Evolutionary conservation across 2,329 filamentous ascomycete genomes (phyloP).

Genomic region (Seiridium unicorne): DNA sequence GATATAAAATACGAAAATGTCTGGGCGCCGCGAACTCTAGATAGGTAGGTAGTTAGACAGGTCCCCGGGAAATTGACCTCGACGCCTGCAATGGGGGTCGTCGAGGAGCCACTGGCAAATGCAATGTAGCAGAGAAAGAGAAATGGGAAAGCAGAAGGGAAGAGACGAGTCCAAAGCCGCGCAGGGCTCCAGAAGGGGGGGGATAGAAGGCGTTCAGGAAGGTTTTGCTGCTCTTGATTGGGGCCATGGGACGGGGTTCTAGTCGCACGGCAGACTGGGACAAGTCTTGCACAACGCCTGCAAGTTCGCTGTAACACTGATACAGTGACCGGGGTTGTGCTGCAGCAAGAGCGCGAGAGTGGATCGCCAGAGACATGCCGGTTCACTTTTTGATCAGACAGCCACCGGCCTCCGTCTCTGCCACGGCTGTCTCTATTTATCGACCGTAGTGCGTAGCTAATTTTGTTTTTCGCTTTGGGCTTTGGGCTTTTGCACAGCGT

Average conservation of each 20-base stretch:
- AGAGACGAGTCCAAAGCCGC: neutral
- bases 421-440: neutral
- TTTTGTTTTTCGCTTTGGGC: neutral
- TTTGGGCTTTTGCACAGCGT: neutral
- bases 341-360: neutral
- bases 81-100: neutral
- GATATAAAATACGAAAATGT: neutral
- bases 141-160: neutral
- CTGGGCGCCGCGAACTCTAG: neutral
- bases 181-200: neutral
- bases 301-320: slow-evolving; percentile 6
- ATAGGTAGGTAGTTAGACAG: no score
- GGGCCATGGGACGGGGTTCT: slow-evolving; percentile 1
- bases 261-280: slow-evolving; percentile 6
- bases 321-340: slow-evolving; percentile 1
- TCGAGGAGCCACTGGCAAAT: neutral
- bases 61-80: neutral
- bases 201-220: neutral
- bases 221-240: neutral
- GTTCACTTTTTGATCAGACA: neutral
- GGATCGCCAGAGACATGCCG: neutral
- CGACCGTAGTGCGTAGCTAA: neutral
- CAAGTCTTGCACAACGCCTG: slow-evolving; percentile 3
- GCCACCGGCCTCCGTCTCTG: neutral
- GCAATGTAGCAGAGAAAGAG: neutral